Evolutionary conservation across 2,329 filamentous ascomycete genomes (phyloP).

Genomic region (Claviceps cyperi): DNA sequence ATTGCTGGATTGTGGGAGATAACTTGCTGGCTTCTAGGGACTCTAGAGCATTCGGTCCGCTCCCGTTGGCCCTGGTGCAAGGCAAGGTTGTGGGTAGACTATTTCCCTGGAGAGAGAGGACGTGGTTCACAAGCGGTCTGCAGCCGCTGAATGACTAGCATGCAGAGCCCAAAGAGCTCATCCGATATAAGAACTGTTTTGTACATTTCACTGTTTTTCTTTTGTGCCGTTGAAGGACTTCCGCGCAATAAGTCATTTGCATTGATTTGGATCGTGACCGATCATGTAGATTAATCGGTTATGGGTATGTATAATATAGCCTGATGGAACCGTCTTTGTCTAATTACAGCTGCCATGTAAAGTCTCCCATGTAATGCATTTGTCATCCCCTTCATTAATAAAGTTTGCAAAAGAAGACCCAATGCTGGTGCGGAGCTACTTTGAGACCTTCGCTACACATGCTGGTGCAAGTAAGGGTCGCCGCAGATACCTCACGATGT

Average conservation of each 20-base stretch:
- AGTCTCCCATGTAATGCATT: conserved; percentile 6
- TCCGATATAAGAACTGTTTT: neutral
- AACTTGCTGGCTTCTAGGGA: conserved; percentile 75
- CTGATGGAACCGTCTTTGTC: conserved; percentile 14
- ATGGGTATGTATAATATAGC: conserved; percentile 9
- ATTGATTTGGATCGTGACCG: neutral
- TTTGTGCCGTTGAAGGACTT: neutral
- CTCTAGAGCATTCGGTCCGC: conserved; percentile 71
- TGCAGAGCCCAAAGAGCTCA: neutral
- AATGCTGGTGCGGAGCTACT: conserved; percentile 13
- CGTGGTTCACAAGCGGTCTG: conserved; percentile 34
- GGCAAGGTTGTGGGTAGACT: conserved; percentile 65
- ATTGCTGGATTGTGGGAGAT: conserved; percentile 85
- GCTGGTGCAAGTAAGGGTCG: conserved; percentile 17
- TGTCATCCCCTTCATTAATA: conserved; percentile 3
- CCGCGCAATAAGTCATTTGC: neutral
- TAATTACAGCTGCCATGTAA: conserved; percentile 20
- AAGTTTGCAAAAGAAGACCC: conserved; percentile 8
- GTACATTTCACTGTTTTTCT: neutral
- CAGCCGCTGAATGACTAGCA: conserved; percentile 14
- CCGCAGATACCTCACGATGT: neutral
- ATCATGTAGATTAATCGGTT: conserved; percentile 4
- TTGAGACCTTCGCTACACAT: conserved; percentile 17
- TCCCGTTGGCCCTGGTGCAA: conserved; percentile 71
- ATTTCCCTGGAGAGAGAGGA: conserved; percentile 35